Evolutionary conservation across 441 rosid genomes (phyloP).

Genomic region (Cnidoscolus chayamansa): DNA sequence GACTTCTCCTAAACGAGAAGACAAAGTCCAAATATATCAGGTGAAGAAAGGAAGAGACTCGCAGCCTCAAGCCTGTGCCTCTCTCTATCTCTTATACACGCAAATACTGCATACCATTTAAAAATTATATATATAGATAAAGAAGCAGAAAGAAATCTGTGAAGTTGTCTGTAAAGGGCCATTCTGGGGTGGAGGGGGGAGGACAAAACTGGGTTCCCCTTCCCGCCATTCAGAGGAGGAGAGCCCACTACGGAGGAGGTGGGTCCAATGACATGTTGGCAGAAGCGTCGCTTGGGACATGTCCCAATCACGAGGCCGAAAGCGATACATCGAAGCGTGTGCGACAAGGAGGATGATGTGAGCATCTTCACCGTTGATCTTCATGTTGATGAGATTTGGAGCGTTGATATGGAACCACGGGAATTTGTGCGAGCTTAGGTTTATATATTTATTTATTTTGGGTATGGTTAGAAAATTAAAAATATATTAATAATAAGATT

Average conservation of each 20-base stretch:
- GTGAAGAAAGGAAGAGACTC: neutral
- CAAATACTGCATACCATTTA: neutral
- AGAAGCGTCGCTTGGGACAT: slow-evolving; percentile 6
- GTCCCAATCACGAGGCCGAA: slow-evolving; percentile 67
- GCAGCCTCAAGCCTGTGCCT: neutral
- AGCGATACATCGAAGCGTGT: slow-evolving; percentile 54
- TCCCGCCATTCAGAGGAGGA: slow-evolving; percentile 44
- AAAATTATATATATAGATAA: too few relatives aligned
- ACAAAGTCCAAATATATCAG: neutral
- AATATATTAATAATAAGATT: neutral
- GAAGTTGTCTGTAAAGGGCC: neutral
- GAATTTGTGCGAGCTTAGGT: neutral
- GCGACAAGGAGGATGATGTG: slow-evolving; percentile 18
- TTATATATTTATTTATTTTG: neutral
- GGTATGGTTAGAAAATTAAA: too few relatives aligned
- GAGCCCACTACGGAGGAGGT: neutral
- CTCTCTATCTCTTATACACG: neutral
- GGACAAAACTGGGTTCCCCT: slow-evolving; percentile 26
- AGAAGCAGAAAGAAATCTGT: neutral
- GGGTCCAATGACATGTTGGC: slow-evolving; percentile 47
- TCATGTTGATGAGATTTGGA: slow-evolving; percentile 14
- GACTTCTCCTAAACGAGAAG: neutral
- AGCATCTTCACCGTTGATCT: slow-evolving; percentile 31
- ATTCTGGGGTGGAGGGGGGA: neutral
- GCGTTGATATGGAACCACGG: slow-evolving; percentile 31